Conservation (phyloP, 2,329 filamentous ascomycete genomes). For the Exophiala viscosa region DNA sequence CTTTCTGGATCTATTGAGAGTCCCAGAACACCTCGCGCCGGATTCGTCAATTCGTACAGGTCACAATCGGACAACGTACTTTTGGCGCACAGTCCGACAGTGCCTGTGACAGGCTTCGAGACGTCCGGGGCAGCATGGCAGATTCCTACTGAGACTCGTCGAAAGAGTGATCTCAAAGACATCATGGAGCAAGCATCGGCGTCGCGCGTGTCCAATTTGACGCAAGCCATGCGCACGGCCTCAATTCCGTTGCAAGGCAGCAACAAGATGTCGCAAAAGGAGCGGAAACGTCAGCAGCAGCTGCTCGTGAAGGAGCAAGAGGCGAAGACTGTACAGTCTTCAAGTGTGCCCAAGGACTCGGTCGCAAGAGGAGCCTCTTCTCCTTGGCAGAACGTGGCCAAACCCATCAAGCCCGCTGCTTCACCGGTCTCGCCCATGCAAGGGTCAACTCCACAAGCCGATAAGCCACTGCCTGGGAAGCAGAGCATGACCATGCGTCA, state of each 20-base stretch:
- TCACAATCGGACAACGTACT: not conserved
- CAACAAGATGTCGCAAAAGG: slow-evolving; percentile 80
- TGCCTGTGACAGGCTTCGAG: slow-evolving; percentile 13
- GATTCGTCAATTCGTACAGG: not conserved
- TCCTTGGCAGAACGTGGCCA: slow-evolving; percentile 64
- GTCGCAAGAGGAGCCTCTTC: slow-evolving; percentile 30
- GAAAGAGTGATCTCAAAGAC: slow-evolving; percentile 69
- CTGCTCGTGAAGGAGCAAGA: slow-evolving; percentile 50
- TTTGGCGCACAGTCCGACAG: not conserved
- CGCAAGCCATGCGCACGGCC: slow-evolving; percentile 48
- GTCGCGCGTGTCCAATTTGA: slow-evolving; percentile 51
- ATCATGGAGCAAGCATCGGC: slow-evolving; percentile 65
- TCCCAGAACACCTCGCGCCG: not conserved
- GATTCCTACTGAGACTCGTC: slow-evolving; percentile 50
- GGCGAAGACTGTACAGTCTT: slow-evolving; percentile 36
- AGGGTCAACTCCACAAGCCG: slow-evolving; percentile 1
- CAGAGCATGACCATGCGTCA: slow-evolving; percentile 60
- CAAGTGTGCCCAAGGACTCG: slow-evolving; percentile 2
- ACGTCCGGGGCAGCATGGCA: slow-evolving; percentile 50
- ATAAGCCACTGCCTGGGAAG: slow-evolving; percentile 6
- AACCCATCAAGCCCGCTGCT: slow-evolving; percentile 7
- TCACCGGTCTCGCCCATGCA: slow-evolving; percentile 16
- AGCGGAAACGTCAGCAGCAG: slow-evolving; percentile 76
- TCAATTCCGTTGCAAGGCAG: slow-evolving; percentile 35
- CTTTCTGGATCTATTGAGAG: not conserved